A percentile compares a stretch with the other conserved stretches of the same genome.
These are phyloP conservation scores for Malbranchea zuffiana DNA, from an alignment of 2,329 filamentous ascomycete genomes.

Conservation along the genomic window DNA sequence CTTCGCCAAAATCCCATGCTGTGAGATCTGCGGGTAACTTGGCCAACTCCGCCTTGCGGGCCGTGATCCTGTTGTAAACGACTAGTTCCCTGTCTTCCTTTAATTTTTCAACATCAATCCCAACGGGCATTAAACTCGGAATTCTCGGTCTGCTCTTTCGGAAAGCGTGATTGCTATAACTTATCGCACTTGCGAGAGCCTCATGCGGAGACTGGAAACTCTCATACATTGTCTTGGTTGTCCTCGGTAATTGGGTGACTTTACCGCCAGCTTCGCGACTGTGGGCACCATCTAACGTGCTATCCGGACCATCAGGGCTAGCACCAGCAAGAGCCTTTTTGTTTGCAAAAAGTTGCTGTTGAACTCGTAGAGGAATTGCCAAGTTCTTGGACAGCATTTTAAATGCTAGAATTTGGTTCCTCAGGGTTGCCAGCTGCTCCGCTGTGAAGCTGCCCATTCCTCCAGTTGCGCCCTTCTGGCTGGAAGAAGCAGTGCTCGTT, in stretches of 20 bases:
- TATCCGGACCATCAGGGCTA: conserved; percentile 22
- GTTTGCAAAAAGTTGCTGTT: conserved; percentile 69
- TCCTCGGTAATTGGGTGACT: conserved; percentile 16
- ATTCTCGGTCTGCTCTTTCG: conserved; percentile 69
- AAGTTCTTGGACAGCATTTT: conserved; percentile 81
- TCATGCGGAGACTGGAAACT: conserved; percentile 65
- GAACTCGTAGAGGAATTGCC: conserved; percentile 64
- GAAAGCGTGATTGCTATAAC: conserved; percentile 66
- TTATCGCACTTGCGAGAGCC: conserved; percentile 49
- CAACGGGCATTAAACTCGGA: conserved; percentile 77
- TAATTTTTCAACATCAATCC: conserved; percentile 75
- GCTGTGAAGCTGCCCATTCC: conserved; percentile 55
- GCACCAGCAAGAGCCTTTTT: conserved; percentile 26
- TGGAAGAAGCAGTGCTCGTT: conserved; percentile 13
- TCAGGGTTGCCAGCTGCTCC: conserved; percentile 67
- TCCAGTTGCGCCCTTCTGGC: conserved; percentile 23
- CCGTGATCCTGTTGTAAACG: conserved; percentile 78
- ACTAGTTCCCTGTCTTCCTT: conserved; percentile 79
- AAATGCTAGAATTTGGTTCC: conserved; percentile 83
- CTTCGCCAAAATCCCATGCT: conserved; percentile 67
- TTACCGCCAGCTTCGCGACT: conserved; percentile 14
- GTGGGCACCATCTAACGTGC: conserved; percentile 29
- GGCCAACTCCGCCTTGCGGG: conserved; percentile 74
- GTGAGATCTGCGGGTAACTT: conserved; percentile 73
- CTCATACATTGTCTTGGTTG: conserved; percentile 47